Conservation (phyloP, 2,329 filamentous ascomycete species). For the Exserohilum rostratum region DNA sequence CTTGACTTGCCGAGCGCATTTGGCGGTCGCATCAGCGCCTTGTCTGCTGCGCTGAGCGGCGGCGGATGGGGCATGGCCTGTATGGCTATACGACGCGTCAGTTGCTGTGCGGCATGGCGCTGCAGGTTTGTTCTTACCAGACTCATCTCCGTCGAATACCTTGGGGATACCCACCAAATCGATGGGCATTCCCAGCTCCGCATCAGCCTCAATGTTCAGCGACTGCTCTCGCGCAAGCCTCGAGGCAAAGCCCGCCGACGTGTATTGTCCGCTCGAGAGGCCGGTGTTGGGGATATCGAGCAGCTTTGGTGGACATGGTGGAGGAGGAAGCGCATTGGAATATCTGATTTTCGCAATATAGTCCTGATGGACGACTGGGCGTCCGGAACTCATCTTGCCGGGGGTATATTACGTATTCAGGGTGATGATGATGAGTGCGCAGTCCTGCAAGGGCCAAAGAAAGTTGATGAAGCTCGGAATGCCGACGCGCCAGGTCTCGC, state of each 20-base stretch:
- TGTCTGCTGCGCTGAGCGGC: conserved; percentile 80
- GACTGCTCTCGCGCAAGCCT: conserved; percentile 89
- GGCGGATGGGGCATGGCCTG: conserved; percentile 76
- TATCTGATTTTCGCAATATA: conserved; percentile 97
- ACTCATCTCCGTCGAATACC: conserved; percentile 93
- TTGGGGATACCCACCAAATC: conserved; percentile 94
- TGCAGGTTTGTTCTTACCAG: conserved; percentile 64
- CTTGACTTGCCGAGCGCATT: conserved; percentile 85
- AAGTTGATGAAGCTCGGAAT: conserved; percentile 32
- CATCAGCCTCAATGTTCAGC: conserved; percentile 95
- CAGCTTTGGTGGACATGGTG: conserved; percentile 92
- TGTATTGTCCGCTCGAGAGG: conserved; percentile 84
- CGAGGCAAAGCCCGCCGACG: conserved; percentile 86
- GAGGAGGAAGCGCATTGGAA: conserved; percentile 92
- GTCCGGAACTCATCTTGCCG: conserved; percentile 34
- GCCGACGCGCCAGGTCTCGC: conserved; percentile 30
- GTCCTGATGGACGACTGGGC: conserved; percentile 75
- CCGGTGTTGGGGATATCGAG: conserved; percentile 96
- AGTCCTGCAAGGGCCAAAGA: conserved; percentile 23
- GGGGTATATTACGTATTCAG: conserved; percentile 2
- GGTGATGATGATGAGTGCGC: conserved; percentile 19
- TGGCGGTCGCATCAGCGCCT: conserved; percentile 80
- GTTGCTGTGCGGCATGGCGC: conserved; percentile 18
- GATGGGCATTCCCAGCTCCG: conserved; percentile 95
- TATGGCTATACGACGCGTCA: conserved; percentile 66